phyloP scores from a whole-genome alignment of 164 flowering plant species.

The Protea cynaroides region DNA sequence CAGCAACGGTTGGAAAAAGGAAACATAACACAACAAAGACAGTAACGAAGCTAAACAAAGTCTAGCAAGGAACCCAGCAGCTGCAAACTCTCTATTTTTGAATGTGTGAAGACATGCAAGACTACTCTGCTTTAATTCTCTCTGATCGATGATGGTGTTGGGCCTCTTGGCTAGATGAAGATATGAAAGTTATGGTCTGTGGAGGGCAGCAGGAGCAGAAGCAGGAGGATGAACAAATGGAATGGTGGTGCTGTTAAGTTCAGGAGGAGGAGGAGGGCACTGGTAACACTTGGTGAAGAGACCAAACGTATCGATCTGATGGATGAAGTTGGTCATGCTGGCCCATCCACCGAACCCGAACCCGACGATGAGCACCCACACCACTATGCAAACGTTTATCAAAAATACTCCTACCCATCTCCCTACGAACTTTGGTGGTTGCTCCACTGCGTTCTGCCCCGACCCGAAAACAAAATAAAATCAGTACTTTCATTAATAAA shows the following conservation, averaged over 20 bases:
- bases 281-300: slow-evolving; percentile 93
- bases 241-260: slow-evolving; percentile 16
- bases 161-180: not conserved
- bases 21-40: not conserved
- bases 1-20: too few relatives aligned
- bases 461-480: not conserved
- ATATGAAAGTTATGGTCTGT: slow-evolving; percentile 6
- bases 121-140: too few relatives aligned
- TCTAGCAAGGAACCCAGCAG: too few relatives aligned
- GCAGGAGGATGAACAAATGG: slow-evolving; percentile 33
- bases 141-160: too few relatives aligned
- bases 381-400: slow-evolving; percentile 70
- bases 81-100: too few relatives aligned
- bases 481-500: too few relatives aligned
- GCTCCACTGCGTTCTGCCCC: slow-evolving; percentile 91
- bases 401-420: slow-evolving; percentile 72
- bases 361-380: slow-evolving; percentile 83
- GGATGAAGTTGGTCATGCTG: slow-evolving; percentile 68
- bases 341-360: slow-evolving; percentile 99
- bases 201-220: slow-evolving; percentile 10
- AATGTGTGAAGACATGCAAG: too few relatives aligned
- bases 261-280: slow-evolving; percentile 55
- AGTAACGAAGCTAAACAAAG: not conserved
- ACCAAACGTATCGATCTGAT: slow-evolving; percentile 87
- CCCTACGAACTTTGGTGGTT: slow-evolving; percentile 68